Evolutionary conservation across 345 rosid genomes (phyloP).

Genomic region (Raphanus sativus): DNA sequence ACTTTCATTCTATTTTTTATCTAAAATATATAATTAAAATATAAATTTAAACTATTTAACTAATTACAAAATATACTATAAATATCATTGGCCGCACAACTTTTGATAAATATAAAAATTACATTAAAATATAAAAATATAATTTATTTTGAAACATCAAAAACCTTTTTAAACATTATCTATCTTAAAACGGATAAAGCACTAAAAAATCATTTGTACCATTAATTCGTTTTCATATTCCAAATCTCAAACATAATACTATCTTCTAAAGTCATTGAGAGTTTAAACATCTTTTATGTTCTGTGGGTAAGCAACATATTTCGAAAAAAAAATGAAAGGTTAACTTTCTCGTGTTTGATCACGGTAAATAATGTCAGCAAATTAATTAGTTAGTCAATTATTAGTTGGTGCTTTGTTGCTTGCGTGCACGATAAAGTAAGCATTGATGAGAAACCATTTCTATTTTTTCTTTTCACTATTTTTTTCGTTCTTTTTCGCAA

Average conservation of each 20-base stretch:
- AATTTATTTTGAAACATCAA: too few relatives aligned
- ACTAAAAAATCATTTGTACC: background rate
- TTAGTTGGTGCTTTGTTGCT: conserved; percentile 40
- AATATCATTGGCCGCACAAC: too few relatives aligned
- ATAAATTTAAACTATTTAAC: too few relatives aligned
- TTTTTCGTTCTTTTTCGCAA: background rate
- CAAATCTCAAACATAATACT: background rate
- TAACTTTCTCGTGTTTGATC: conserved; percentile 5
- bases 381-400: conserved; percentile 38
- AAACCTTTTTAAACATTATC: too few relatives aligned
- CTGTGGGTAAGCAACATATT: background rate
- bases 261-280: background rate
- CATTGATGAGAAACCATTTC: conserved; percentile 13
- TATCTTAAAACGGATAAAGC: too few relatives aligned
- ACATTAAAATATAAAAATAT: too few relatives aligned
- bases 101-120: too few relatives aligned
- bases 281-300: background rate
- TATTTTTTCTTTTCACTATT: background rate
- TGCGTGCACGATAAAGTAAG: conserved; percentile 43
- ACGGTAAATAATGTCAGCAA: background rate
- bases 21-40: too few relatives aligned
- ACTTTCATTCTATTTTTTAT: background rate
- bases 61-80: too few relatives aligned
- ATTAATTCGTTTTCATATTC: background rate
- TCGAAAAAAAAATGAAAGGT: background rate